A percentile compares a stretch with the other conserved stretches of the same genome.
These are phyloP conservation scores for Mycena rebaudengoi DNA, from an alignment of 768 basidiomycete species.

Conservation along the genomic window DNA sequence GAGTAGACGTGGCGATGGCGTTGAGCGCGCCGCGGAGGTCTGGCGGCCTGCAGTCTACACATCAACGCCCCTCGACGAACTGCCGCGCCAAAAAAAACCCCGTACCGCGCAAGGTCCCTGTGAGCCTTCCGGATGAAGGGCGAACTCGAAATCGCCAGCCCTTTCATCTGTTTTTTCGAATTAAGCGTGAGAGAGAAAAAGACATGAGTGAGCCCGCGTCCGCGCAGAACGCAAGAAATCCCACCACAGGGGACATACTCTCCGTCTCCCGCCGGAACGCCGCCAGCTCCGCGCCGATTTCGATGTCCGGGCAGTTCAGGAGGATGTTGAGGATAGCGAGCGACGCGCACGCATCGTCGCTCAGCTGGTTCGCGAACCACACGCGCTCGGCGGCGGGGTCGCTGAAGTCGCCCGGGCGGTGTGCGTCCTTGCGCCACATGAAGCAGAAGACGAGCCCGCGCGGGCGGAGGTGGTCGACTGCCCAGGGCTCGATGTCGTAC, in stretches of 20 bases:
- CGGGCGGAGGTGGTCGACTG: constrained; percentile 65
- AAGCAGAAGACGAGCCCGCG: constrained; percentile 73
- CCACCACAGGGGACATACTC: constrained; percentile 65
- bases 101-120: constrained; percentile 67
- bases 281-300: constrained; percentile 55
- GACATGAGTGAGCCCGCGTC: not conserved
- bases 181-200: not conserved
- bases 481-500: constrained; percentile 71
- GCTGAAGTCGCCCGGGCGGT: constrained; percentile 54
- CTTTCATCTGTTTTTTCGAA: constrained; percentile 76
- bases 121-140: constrained; percentile 61
- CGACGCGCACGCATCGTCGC: constrained; percentile 71
- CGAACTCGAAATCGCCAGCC: constrained; percentile 68
- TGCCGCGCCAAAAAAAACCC: not conserved
- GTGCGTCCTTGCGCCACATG: constrained; percentile 60
- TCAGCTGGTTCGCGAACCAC: constrained; percentile 77
- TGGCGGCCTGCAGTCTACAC: constrained; percentile 51
- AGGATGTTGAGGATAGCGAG: constrained; percentile 69
- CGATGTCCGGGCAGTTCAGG: constrained; percentile 61
- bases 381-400: constrained; percentile 64
- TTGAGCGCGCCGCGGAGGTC: constrained; percentile 64
- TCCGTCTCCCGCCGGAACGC: constrained; percentile 59
- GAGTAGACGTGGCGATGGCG: constrained; percentile 52
- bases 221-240: constrained; percentile 29
- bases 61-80: no score